A percentile compares a stretch with the other conserved stretches of the same genome.
These are phyloP conservation scores for Lactuca sativa DNA, from an alignment of 129 eudicot genomes.

Conservation along the genomic window DNA sequence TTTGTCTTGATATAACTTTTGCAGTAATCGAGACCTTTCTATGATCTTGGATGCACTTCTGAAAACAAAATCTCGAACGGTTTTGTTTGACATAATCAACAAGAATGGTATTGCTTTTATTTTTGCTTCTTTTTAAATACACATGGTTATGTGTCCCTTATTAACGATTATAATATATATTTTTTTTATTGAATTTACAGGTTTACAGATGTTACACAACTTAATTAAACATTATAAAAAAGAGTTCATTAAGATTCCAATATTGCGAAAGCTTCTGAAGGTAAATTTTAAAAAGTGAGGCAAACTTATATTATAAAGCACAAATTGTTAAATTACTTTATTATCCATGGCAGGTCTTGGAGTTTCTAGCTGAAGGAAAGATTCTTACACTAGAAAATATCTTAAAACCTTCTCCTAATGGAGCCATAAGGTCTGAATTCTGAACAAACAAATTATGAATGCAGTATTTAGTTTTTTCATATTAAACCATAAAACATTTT, in stretches of 20 bases:
- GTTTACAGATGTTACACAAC: conserved; percentile 95
- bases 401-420: conserved; percentile 61
- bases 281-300: conserved; percentile 26
- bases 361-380: conserved; percentile 70
- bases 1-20: conserved; percentile 18
- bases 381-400: conserved; percentile 77
- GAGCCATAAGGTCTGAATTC: conserved; percentile 74
- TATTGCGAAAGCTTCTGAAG: conserved; percentile 92
- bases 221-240: conserved; percentile 71
- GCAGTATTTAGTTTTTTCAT: not conserved
- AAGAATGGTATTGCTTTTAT: conserved; percentile 70
- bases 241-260: conserved; percentile 77
- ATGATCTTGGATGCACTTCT: conserved; percentile 91
- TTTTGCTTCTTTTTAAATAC: not conserved
- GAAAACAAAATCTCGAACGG: conserved; percentile 79
- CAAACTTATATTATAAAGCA: not conserved
- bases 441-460: not conserved
- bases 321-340: conserved; percentile 10
- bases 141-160: not conserved
- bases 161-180: not conserved
- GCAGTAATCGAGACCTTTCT: conserved; percentile 92
- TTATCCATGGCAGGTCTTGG: conserved; percentile 63
- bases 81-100: conserved; percentile 73
- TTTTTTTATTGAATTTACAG: conserved; percentile 33
- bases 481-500: not conserved